A percentile compares a stretch with the other conserved stretches of the same genome.
phyloP scores from a whole-genome alignment of 1,284 basidiomycete species.

The Marasmius tenuissimus region DNA sequence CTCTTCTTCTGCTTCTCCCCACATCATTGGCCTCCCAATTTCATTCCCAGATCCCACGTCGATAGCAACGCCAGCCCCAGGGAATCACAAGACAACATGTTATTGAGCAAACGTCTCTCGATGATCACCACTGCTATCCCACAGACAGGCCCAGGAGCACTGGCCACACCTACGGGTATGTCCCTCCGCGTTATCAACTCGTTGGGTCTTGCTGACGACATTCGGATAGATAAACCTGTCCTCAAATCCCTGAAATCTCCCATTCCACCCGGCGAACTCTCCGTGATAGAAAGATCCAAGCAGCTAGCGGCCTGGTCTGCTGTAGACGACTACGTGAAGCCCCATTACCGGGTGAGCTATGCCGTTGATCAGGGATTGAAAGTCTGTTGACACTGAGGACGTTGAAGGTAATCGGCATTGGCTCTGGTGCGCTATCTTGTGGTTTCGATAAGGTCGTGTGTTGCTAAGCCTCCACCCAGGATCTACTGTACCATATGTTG shows the following conservation, averaged over 20 bases:
- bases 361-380: neutral
- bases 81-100: neutral
- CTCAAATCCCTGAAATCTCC: constrained; percentile 25
- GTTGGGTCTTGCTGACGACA: neutral
- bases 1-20: too few species aligned
- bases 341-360: constrained; percentile 75
- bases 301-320: constrained; percentile 92
- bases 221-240: neutral
- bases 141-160: neutral
- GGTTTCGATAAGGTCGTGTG: neutral
- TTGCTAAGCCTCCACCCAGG: constrained; percentile 41
- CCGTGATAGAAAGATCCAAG: constrained; percentile 77
- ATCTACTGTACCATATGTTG: constrained; percentile 97
- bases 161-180: constrained; percentile 6
- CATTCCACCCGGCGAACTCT: constrained; percentile 23
- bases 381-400: neutral
- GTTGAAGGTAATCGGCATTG: constrained; percentile 83
- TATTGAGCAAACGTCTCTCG: constrained; percentile 10
- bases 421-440: constrained; percentile 60
- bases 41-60: too few species aligned
- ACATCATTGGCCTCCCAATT: too few species aligned
- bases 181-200: neutral
- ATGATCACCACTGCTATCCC: constrained; percentile 13
- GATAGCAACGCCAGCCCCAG: too few species aligned
- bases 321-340: constrained; percentile 86